Evolutionary conservation across 1,284 basidiomycete genomes (phyloP).

Genomic region (Sparassis latifolia): DNA sequence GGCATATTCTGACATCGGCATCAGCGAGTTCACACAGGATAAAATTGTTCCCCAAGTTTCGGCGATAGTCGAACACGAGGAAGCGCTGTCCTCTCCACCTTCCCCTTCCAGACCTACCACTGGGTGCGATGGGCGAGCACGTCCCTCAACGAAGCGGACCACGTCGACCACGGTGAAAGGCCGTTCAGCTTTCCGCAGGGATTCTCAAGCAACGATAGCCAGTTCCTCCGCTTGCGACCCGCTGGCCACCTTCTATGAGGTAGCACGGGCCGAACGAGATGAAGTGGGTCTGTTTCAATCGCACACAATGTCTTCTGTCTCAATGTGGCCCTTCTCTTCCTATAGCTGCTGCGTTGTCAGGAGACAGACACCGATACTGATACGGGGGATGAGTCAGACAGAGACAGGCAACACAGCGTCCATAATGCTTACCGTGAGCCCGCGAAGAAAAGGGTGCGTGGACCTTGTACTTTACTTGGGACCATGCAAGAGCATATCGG

Average conservation of each 20-base stretch:
- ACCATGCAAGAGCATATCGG: background rate
- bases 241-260: slow-evolving; percentile 53
- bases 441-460: slow-evolving; percentile 10
- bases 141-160: background rate
- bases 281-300: slow-evolving; percentile 21
- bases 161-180: background rate
- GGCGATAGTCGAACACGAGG: too few relatives aligned
- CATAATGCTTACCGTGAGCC: slow-evolving; percentile 4
- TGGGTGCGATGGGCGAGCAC: too few relatives aligned
- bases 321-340: background rate
- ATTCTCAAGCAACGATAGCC: background rate
- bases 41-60: background rate
- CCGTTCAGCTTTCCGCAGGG: background rate
- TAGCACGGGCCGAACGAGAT: slow-evolving; percentile 43
- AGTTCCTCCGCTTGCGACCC: slow-evolving; percentile 36
- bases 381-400: slow-evolving; percentile 4
- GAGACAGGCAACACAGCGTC: background rate
- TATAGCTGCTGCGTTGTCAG: background rate
- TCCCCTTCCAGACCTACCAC: too few relatives aligned
- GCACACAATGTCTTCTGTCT: background rate
- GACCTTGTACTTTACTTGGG: background rate
- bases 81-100: too few relatives aligned
- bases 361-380: background rate
- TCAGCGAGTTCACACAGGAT: slow-evolving; percentile 19
- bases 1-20: slow-evolving; percentile 5